Evolutionary conservation across 257 asterid genomes (phyloP).

Genomic region (Penstemon barbatus): DNA sequence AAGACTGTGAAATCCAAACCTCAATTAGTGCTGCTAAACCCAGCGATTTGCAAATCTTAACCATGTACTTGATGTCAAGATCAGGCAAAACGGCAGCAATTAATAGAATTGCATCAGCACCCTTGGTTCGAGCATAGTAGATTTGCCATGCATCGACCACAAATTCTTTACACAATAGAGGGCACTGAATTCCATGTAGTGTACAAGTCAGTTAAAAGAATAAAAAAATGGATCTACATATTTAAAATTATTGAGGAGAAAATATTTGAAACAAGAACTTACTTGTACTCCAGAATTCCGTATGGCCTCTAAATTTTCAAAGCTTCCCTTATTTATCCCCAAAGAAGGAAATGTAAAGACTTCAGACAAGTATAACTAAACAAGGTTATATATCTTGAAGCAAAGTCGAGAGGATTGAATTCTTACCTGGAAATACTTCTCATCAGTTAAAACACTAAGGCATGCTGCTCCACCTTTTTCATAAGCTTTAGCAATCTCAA

Average conservation of each 20-base stretch:
- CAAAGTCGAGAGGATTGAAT: not conserved
- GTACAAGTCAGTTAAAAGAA: constrained; percentile 25
- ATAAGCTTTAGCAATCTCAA: constrained; percentile 87
- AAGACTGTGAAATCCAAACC: constrained; percentile 45
- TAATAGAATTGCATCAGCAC: constrained; percentile 88
- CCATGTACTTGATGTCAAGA: constrained; percentile 80
- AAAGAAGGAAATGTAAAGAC: constrained; percentile 5
- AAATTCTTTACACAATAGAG: constrained; percentile 88
- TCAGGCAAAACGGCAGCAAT: constrained; percentile 89
- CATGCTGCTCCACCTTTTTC: constrained; percentile 96
- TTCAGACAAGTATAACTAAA: not conserved
- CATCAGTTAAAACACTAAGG: constrained; percentile 86
- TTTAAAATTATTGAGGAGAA: not conserved
- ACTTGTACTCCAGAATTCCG: constrained; percentile 77
- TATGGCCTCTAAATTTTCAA: constrained; percentile 76
- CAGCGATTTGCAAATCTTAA: constrained; percentile 80
- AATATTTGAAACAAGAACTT: constrained; percentile 18
- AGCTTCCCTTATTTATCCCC: constrained; percentile 61
- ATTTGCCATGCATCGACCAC: constrained; percentile 86
- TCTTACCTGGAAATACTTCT: constrained; percentile 76
- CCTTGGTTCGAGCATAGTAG: constrained; percentile 78
- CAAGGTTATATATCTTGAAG: not conserved
- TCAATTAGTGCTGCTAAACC: constrained; percentile 81
- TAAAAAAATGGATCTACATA: constrained; percentile 10
- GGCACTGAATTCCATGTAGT: constrained; percentile 59